Base-by-base conservation (phyloP, 192 early-diverging fungal species). In the Fimicolochytrium jonesii region DNA sequence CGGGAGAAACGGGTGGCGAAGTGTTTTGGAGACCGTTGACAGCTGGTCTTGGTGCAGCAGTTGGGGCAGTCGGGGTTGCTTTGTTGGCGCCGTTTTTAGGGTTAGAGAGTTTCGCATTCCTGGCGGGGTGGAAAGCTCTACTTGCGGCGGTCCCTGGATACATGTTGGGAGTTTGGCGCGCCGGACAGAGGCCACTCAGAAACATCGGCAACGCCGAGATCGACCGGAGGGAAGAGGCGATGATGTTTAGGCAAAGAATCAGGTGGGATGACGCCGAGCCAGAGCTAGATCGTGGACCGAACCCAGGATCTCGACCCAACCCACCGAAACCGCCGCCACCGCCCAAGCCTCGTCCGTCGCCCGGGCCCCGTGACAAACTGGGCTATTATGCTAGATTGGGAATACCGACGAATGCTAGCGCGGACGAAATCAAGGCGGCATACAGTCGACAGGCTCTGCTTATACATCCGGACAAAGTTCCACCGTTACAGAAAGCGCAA, bases 391-490 rank as follows among this genome's bases (percentile, higher is more conserved):
- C 49, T 6, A 26, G 36, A 4, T 32, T 64, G 23, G 62, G 62
- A 18, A 15, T 64, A 11, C 22, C 25, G 26, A 18, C 50, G 15
- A 55, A 9, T 25, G 62, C 62, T 11, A 55, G 51, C 39, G 37
- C 28, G n/a, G 30, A 64, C n/a, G 62, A 64, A 29, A 64, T 64
- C 20, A 50, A 64, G 34, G 50, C 51, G 0, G 62, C 62, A 0
- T 64, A 55, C 30, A 50, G 62, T 3, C 51, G 62, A 4, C 11
- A 35, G 62, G 62, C 62, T 6, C 29, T 64, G 35, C 25, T 44
- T 25, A 15, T 35, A 15, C 62, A 64, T 42, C 62, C 62, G 18
- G 62, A 64, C 25, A 25, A 36, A 9, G 49, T 64, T 15, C 29
- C 51, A 2, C 36, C 62, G 15, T 37, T 17, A 44, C 26, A 55